Base-by-base conservation (phyloP, 352 stramenopile species). In the Phytophthora cajani region DNA sequence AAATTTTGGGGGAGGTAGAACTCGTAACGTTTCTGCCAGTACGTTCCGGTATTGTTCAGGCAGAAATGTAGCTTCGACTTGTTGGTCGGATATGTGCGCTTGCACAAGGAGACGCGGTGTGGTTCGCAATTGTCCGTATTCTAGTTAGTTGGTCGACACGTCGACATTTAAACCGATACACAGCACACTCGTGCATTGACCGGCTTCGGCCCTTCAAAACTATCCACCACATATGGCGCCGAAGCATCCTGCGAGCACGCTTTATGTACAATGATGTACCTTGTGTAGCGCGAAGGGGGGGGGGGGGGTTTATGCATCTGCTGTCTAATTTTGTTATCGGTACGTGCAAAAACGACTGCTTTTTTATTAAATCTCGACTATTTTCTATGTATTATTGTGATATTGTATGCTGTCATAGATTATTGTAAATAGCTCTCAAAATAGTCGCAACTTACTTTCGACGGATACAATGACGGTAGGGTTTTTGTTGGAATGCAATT, bases 51-150 rank as follows among this genome's bases (percentile, higher is more conserved):
- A 27, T 36, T 5, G 14, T 58, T 5, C 11, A 58, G 47, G 21
- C 47, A 58, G 0, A 58, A 50, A 21, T 65, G 32, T 12, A n/a
- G 30, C 21, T 52, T 57, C 2, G 19, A 21, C 1, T n/a, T 7
- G 16, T 58, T 21, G 25, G 30, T 21, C 3, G 46, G 32, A 32
- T 65, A 65, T 4, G 19, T 33, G 5, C 46, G 58, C 11, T 64
- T 64, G 16, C 58, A 64, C 2, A 65, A 23, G 3, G 47, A 30
- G 0, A 65, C 47, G 1, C n/a, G 16, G n/a, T 65, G 58, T 0
- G 61, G 55, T 30, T 68, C 61, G n/a, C 51, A 68, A 21, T 57
- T 62, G 52, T 68, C 51, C 7, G 17, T 68, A 12, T 56, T 68
- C 21, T 68, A 9, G 5, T 27, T 61, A 21, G 40, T 5, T 21